phyloP scores from a whole-genome alignment of 495 filamentous ascomycete genomes.

The Penicillium bialowiezense region DNA sequence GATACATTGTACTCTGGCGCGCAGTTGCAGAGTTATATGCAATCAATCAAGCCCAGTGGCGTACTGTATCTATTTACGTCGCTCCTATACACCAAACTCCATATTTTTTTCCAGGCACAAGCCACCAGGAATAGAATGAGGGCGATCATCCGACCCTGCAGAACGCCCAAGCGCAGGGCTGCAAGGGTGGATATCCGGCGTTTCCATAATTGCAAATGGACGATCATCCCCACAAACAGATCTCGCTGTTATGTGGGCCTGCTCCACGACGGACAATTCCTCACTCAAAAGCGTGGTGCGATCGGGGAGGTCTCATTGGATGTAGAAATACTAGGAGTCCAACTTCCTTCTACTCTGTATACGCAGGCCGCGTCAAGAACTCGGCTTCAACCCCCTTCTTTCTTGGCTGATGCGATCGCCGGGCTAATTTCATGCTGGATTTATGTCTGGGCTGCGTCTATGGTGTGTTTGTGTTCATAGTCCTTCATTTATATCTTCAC shows the following conservation, averaged over 20 bases:
- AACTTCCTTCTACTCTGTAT: background rate
- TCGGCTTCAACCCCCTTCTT: slow-evolving; percentile 16
- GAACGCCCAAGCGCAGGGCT: background rate
- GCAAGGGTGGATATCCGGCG: background rate
- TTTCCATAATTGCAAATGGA: background rate
- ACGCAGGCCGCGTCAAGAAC: background rate
- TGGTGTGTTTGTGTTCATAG: background rate
- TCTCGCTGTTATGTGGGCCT: background rate
- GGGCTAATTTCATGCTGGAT: background rate
- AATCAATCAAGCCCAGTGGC: too few species aligned
- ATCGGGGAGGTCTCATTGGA: background rate
- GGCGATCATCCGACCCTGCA: slow-evolving; percentile 1
- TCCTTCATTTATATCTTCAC: background rate
- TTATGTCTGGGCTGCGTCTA: background rate
- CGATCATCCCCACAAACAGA: background rate
- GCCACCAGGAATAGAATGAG: background rate
- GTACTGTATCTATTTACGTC: too few species aligned
- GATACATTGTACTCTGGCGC: too few species aligned
- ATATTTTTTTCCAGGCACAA: background rate
- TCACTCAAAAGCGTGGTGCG: background rate
- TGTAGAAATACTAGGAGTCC: background rate
- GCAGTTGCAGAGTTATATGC: background rate
- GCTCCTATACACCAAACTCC: background rate
- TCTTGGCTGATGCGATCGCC: slow-evolving; percentile 16
- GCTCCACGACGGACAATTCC: background rate